A percentile compares a stretch with the other conserved stretches of the same genome.
phyloP scores from a whole-genome alignment of 2,329 filamentous ascomycete genomes.

The Talaromyces sp. region DNA sequence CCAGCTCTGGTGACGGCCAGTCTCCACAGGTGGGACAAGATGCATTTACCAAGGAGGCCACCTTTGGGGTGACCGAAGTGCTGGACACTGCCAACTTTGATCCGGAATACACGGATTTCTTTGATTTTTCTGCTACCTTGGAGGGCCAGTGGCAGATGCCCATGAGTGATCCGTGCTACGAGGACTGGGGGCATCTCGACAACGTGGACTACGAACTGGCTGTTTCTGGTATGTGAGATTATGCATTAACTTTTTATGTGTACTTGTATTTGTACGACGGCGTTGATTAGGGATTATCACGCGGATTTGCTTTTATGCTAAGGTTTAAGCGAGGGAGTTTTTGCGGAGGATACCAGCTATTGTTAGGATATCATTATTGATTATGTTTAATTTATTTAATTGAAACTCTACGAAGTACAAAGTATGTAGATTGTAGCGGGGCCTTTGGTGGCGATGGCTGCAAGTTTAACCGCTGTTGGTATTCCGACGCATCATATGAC shows the following conservation, averaged over 20 bases:
- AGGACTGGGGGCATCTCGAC: constrained; percentile 7
- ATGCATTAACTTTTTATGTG: neutral
- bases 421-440: too few species aligned
- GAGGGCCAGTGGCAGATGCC: constrained; percentile 10
- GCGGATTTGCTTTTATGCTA: neutral
- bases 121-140: constrained; percentile 4
- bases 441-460: neutral
- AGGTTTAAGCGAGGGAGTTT: neutral
- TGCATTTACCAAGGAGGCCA: neutral
- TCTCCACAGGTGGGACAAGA: neutral
- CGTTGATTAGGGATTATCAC: neutral
- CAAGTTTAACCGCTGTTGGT: too few species aligned
- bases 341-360: neutral
- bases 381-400: neutral
- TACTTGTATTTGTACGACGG: neutral
- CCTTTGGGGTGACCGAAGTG: neutral
- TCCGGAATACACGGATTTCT: constrained; percentile 7
- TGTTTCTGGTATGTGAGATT: constrained; percentile 3
- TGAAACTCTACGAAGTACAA: neutral
- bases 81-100: constrained; percentile 6
- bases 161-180: constrained; percentile 4
- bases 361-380: neutral
- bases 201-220: constrained; percentile 3
- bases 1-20: neutral
- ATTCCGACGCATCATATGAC: neutral